A percentile compares a stretch with the other conserved stretches of the same genome.
Evolutionary conservation across 495 filamentous ascomycete genomes (phyloP).

Genomic region (Darksidea phi): DNA sequence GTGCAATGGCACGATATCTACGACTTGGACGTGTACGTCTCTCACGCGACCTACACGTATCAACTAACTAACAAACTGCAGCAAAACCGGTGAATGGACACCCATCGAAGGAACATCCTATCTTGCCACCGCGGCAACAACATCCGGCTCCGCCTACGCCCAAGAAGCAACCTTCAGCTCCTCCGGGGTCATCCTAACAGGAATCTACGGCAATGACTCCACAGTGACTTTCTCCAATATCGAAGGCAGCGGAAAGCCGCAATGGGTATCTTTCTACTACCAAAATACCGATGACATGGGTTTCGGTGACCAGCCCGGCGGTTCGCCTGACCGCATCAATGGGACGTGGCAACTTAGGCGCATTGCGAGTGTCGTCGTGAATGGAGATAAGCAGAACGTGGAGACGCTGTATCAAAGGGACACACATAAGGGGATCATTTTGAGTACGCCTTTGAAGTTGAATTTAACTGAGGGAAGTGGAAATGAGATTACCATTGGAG

Average conservation of each 20-base stretch:
- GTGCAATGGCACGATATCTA: slow-evolving; percentile 50
- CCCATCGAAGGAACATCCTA: slow-evolving; percentile 48
- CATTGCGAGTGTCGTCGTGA: slow-evolving; percentile 48
- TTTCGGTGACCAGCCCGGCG: slow-evolving; percentile 47
- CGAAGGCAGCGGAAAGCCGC: slow-evolving; percentile 50
- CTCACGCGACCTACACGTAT: not conserved
- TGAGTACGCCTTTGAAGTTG: slow-evolving; percentile 46
- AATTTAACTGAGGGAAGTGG: slow-evolving; percentile 41
- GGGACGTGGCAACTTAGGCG: slow-evolving; percentile 48
- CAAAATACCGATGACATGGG: slow-evolving; percentile 48
- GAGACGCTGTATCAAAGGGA: slow-evolving; percentile 48
- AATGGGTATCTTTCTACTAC: slow-evolving; percentile 59
- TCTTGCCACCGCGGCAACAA: slow-evolving; percentile 44
- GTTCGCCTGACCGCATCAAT: slow-evolving; percentile 47
- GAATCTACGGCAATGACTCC: slow-evolving; percentile 54
- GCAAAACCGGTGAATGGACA: slow-evolving; percentile 49
- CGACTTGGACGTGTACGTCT: slow-evolving; percentile 43
- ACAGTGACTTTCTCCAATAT: slow-evolving; percentile 52
- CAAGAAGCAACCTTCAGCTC: slow-evolving; percentile 54
- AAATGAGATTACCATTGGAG: slow-evolving; percentile 49
- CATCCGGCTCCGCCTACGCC: slow-evolving; percentile 46
- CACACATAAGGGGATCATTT: slow-evolving; percentile 50
- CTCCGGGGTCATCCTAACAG: slow-evolving; percentile 47
- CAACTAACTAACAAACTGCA: slow-evolving; percentile 18
- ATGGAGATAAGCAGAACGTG: slow-evolving; percentile 40